These are phyloP conservation scores for Ilex aquifolium DNA, from an alignment of 257 asterid genomes.

Conservation along the genomic window DNA sequence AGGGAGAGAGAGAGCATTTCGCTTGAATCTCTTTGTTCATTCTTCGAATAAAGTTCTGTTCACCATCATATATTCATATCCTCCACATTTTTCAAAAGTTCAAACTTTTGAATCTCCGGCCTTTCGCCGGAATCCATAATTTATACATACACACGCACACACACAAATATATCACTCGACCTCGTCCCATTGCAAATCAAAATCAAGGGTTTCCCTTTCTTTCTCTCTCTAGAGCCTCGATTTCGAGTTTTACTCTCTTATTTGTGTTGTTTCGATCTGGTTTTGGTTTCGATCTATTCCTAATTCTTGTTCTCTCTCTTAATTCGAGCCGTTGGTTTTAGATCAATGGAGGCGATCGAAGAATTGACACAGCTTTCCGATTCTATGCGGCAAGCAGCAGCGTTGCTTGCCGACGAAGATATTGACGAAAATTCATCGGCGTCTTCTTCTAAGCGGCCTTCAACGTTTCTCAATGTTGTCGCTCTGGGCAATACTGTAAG, in stretches of 20 bases:
- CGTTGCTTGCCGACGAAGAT: slow-evolving; percentile 92
- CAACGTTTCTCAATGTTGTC: slow-evolving; percentile 92
- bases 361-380: slow-evolving; percentile 87
- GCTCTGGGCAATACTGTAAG: slow-evolving; percentile 88
- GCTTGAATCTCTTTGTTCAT: too few species aligned
- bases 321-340: slow-evolving; percentile 12
- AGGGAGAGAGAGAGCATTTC: too few species aligned
- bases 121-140: slow-evolving; percentile 32
- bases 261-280: slow-evolving; percentile 6
- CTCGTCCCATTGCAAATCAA: slow-evolving; percentile 17
- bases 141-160: slow-evolving; percentile 1
- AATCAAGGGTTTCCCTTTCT: not conserved
- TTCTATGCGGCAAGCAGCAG: slow-evolving; percentile 90
- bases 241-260: slow-evolving; percentile 18
- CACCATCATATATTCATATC: not conserved
- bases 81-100: slow-evolving; percentile 28
- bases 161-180: slow-evolving; percentile 17
- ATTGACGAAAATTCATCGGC: slow-evolving; percentile 66
- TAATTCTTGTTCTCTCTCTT: slow-evolving; percentile 2
- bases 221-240: slow-evolving; percentile 1
- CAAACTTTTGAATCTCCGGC: slow-evolving; percentile 31
- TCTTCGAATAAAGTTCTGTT: too few species aligned
- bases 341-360: slow-evolving; percentile 63
- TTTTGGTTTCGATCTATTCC: not conserved
- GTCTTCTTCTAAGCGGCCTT: slow-evolving; percentile 59